These are phyloP conservation scores for Hypsizygus ulmarius DNA, from an alignment of 1,284 basidiomycete genomes.

Conservation along the genomic window DNA sequence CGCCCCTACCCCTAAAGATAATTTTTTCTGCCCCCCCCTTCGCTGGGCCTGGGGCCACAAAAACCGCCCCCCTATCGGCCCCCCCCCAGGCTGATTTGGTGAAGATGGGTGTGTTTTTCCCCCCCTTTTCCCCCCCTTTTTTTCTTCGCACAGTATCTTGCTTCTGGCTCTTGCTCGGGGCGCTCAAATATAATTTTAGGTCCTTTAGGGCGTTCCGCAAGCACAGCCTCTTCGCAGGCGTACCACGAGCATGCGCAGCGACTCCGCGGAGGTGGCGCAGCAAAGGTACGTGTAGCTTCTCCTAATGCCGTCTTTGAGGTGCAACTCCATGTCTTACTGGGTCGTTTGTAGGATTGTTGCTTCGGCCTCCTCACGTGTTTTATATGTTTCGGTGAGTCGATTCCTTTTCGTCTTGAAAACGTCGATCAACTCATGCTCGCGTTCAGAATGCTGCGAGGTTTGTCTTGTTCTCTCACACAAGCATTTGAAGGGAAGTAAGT, in stretches of 20 bases:
- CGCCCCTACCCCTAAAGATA: not conserved
- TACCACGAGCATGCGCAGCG: slow-evolving; percentile 30
- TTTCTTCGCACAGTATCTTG: too few species aligned
- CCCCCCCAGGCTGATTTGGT: slow-evolving; percentile 48
- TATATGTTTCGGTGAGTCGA: slow-evolving; percentile 57
- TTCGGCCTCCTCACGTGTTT: slow-evolving; percentile 57
- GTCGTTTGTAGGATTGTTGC: slow-evolving; percentile 52
- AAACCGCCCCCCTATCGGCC: slow-evolving; percentile 33
- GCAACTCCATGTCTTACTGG: slow-evolving; percentile 9
- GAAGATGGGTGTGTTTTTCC: slow-evolving; percentile 48
- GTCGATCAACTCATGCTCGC: not conserved
- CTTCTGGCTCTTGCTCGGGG: too few species aligned
- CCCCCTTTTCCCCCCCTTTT: not conserved
- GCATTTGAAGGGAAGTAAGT: too few species aligned
- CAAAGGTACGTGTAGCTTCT: slow-evolving; percentile 41
- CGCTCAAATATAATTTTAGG: too few species aligned
- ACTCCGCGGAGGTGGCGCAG: slow-evolving; percentile 61
- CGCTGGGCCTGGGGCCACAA: slow-evolving; percentile 25
- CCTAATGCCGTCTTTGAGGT: not conserved
- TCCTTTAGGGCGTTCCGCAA: too few species aligned
- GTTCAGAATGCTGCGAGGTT: slow-evolving; percentile 47
- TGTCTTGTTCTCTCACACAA: slow-evolving; percentile 1
- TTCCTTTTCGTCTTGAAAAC: not conserved
- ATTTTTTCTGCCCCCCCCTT: slow-evolving; percentile 1
- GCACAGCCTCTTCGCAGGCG: not conserved